Conservation (phyloP, 1,284 basidiomycete species). For the Mixia osmundae region DNA sequence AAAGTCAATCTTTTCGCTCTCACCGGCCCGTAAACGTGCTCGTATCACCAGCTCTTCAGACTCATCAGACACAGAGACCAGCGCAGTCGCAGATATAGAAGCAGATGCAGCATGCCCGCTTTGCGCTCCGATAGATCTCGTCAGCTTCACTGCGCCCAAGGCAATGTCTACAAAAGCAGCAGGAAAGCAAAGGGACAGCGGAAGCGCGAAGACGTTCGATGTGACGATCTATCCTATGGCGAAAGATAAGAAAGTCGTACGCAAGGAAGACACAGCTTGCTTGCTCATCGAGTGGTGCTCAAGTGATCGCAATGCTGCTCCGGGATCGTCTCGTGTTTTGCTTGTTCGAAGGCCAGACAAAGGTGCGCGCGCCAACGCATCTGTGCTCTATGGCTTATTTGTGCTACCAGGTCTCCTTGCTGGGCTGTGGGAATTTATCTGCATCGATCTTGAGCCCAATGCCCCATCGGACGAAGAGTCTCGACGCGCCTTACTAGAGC, state of each 20-base stretch:
- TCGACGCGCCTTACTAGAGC: too few species aligned
- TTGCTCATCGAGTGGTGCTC: conserved; percentile 56
- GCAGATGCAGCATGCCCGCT: conserved; percentile 23
- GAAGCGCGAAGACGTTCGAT: conserved; percentile 16
- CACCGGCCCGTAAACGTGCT: not conserved
- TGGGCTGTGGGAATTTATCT: too few species aligned
- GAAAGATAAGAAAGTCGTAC: conserved; percentile 51
- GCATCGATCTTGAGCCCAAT: too few species aligned
- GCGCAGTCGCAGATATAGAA: conserved; percentile 36
- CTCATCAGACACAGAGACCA: conserved; percentile 8
- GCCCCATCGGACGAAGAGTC: too few species aligned
- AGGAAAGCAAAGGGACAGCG: conserved; percentile 1
- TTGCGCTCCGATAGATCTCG: conserved; percentile 1
- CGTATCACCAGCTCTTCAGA: not conserved
- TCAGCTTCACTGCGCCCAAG: not conserved
- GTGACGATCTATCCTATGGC: conserved; percentile 72
- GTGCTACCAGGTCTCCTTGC: too few species aligned
- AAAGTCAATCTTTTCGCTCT: not conserved
- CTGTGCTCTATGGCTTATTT: too few species aligned
- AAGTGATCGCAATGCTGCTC: too few species aligned
- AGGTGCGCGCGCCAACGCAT: too few species aligned
- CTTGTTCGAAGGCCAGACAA: too few species aligned
- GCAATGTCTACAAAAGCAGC: conserved; percentile 2
- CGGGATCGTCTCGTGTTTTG: too few species aligned
- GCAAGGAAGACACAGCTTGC: conserved; percentile 65